These are phyloP conservation scores for Plasmodiophora brassicae DNA, from an alignment of 208 protist genomes.

Conservation along the genomic window DNA sequence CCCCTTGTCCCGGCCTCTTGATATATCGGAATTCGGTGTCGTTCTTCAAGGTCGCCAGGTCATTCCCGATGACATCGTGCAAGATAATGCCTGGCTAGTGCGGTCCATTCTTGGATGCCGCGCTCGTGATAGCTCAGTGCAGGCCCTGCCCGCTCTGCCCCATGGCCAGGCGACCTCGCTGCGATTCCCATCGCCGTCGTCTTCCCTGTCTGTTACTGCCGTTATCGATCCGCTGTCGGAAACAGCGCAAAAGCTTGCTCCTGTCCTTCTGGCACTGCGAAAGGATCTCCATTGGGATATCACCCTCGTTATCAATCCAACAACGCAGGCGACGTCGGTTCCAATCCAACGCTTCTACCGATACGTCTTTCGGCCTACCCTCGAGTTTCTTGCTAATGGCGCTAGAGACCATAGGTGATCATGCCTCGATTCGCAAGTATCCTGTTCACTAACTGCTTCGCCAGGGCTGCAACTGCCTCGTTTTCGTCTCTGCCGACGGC, in stretches of 20 bases:
- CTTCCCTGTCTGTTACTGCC: too few relatives aligned
- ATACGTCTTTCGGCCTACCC: conserved; percentile 66
- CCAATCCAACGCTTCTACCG: conserved; percentile 81
- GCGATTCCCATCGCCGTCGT: too few relatives aligned
- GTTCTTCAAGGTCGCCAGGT: too few relatives aligned
- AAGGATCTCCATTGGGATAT: conserved; percentile 58
- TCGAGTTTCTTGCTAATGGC: conserved; percentile 70
- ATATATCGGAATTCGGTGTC: too few relatives aligned
- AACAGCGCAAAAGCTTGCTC: conserved; percentile 70
- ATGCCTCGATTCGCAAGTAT: neutral
- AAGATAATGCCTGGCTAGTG: too few relatives aligned
- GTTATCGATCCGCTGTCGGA: conserved; percentile 78
- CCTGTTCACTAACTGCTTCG: neutral
- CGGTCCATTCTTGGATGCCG: too few relatives aligned
- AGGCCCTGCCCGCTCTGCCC: too few relatives aligned
- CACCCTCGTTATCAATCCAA: conserved; percentile 70
- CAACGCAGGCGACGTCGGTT: conserved; percentile 54
- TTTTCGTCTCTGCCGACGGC: conserved; percentile 51
- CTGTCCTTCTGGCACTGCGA: conserved; percentile 68
- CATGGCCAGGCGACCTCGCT: too few relatives aligned
- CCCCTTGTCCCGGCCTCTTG: too few relatives aligned
- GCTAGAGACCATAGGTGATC: neutral
- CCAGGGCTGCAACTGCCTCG: conserved; percentile 16
- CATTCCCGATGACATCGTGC: too few relatives aligned
- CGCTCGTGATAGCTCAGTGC: too few relatives aligned